These are phyloP conservation scores for Penicillium decumbens DNA, from an alignment of 2,329 filamentous ascomycete species.

Conservation along the genomic window DNA sequence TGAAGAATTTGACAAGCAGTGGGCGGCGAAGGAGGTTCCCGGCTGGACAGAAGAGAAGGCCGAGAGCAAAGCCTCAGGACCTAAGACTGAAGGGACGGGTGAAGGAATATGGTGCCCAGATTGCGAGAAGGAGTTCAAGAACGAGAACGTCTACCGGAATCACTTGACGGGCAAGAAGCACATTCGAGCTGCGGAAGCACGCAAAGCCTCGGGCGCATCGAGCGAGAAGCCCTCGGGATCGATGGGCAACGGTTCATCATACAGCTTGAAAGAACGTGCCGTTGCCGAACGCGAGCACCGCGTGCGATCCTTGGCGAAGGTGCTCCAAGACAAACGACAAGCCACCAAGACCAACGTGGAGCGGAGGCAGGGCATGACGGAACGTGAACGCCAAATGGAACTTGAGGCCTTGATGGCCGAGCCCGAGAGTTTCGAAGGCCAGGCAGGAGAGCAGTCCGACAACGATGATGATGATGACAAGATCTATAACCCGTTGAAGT, in stretches of 20 bases:
- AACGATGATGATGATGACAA: constrained; percentile 71
- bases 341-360: constrained; percentile 94
- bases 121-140: constrained; percentile 92
- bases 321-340: constrained; percentile 80
- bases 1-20: constrained; percentile 75
- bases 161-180: constrained; percentile 92
- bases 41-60: constrained; percentile 66
- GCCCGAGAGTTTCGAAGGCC: constrained; percentile 39
- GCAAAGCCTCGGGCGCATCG: constrained; percentile 45
- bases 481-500: constrained; percentile 94
- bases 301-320: constrained; percentile 70
- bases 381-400: constrained; percentile 89
- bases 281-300: constrained; percentile 85
- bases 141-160: constrained; percentile 86
- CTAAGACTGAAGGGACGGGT: constrained; percentile 52
- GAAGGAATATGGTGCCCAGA: constrained; percentile 84
- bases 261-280: constrained; percentile 74
- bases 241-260: constrained; percentile 17
- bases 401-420: constrained; percentile 77
- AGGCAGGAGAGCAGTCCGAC: constrained; percentile 59
- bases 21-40: constrained; percentile 72
- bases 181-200: constrained; percentile 70
- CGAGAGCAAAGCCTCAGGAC: constrained; percentile 39
- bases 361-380: constrained; percentile 94
- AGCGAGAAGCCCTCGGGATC: constrained; percentile 27